Percentiles rank a stretch among this genome's conserved stretches.
Conservation (phyloP, 1,284 basidiomycete species). For the Schizophyllum amplum region DNA sequence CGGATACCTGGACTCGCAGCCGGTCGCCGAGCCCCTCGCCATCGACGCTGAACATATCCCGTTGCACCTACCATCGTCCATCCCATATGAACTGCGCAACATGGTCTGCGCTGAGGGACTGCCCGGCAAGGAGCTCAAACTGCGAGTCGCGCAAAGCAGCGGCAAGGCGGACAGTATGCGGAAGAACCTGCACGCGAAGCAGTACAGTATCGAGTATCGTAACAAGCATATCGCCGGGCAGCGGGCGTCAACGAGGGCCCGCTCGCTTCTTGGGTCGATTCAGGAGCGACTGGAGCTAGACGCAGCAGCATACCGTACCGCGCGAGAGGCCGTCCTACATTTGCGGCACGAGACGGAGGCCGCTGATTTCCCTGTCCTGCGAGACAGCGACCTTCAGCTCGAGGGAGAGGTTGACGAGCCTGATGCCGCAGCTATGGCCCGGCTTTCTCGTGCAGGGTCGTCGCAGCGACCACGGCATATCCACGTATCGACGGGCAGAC, state of each 20-base stretch:
- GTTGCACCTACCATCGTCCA: constrained; percentile 2
- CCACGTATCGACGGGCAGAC: no score
- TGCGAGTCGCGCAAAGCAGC: background rate
- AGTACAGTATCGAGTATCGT: constrained; percentile 8
- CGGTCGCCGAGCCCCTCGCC: background rate
- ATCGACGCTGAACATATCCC: constrained; percentile 4
- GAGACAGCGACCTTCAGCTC: no score
- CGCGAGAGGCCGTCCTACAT: no score
- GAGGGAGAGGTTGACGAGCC: no score
- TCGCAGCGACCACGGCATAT: no score
- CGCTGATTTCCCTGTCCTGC: no score
- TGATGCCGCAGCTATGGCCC: no score
- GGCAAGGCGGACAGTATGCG: constrained; percentile 1
- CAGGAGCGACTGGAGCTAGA: no score
- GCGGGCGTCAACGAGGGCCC: constrained; percentile 1
- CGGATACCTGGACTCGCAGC: background rate
- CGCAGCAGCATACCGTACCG: no score
- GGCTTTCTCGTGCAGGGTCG: no score
- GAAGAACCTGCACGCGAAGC: constrained; percentile 8
- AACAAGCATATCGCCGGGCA: constrained; percentile 11
- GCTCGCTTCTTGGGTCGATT: constrained; percentile 1
- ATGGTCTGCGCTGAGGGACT: background rate
- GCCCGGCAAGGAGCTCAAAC: constrained; percentile 3
- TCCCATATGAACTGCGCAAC: background rate
- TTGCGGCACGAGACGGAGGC: no score